Evolutionary conservation across 139 green algal genomes (phyloP).

Genomic region (Spirogloea muscicola): DNA sequence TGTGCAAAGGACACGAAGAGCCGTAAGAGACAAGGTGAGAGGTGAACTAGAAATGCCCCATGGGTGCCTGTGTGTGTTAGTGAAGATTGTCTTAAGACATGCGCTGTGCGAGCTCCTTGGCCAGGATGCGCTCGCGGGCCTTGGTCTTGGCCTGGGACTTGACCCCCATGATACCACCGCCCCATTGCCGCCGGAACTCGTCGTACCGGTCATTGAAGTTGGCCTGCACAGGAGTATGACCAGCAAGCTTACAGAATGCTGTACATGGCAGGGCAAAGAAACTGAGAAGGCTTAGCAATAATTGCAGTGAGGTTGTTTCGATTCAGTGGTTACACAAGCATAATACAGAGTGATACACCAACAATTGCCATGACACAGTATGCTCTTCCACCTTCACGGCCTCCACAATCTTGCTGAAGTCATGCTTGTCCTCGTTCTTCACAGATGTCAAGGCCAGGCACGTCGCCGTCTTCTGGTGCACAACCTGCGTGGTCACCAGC

Average conservation of each 20-base stretch:
- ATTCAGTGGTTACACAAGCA: too few relatives aligned
- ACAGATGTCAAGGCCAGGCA: conserved; percentile 57
- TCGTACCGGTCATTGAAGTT: conserved; percentile 77
- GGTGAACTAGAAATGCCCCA: too few relatives aligned
- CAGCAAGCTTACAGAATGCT: too few relatives aligned
- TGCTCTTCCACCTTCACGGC: conserved; percentile 79
- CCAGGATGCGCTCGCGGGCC: conserved; percentile 74
- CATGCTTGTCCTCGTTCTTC: conserved; percentile 96
- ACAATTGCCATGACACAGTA: too few relatives aligned
- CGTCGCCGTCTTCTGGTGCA: conserved; percentile 8
- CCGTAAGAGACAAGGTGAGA: too few relatives aligned
- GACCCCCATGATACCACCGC: conserved; percentile 94
- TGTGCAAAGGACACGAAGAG: too few relatives aligned
- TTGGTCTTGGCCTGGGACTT: conserved; percentile 90
- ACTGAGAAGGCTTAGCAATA: too few relatives aligned
- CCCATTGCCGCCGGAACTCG: conserved; percentile 77
- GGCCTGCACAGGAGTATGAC: conserved; percentile 12
- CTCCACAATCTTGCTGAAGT: conserved; percentile 97
- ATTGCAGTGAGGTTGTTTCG: too few relatives aligned
- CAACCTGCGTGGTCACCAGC: neutral
- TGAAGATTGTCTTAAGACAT: too few relatives aligned
- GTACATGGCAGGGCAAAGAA: too few relatives aligned
- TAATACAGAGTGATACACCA: too few relatives aligned
- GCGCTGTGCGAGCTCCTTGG: conserved; percentile 81
- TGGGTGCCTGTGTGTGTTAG: too few relatives aligned